Conservation (phyloP, 106 monocot genomes). For the Narthecium ossifragum region DNA sequence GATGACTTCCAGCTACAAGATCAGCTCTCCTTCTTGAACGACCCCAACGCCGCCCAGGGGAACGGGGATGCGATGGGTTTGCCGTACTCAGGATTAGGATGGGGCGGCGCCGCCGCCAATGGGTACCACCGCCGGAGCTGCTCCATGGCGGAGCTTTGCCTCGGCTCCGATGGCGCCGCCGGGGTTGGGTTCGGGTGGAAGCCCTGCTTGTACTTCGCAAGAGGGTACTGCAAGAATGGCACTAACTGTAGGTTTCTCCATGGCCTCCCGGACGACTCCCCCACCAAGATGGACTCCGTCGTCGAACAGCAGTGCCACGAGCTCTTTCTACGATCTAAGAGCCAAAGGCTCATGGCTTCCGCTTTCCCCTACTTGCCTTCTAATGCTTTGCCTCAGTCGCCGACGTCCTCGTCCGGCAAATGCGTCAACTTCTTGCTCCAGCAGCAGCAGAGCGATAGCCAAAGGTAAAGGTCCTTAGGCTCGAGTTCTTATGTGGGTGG, state of each 20-base stretch:
- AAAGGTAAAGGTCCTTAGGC: too few species aligned
- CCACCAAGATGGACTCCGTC: not conserved
- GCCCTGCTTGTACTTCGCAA: constrained; percentile 81
- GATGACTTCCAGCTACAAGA: constrained; percentile 71
- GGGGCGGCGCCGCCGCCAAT: not conserved
- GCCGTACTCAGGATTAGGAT: not conserved
- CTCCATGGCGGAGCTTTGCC: constrained; percentile 52
- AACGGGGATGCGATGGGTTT: too few species aligned
- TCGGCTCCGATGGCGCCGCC: constrained; percentile 26
- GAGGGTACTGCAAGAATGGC: constrained; percentile 92
- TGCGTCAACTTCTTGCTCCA: constrained; percentile 51
- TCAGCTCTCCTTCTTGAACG: constrained; percentile 72
- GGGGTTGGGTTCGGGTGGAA: constrained; percentile 47
- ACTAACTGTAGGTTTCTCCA: constrained; percentile 74
- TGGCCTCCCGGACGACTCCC: constrained; percentile 42
- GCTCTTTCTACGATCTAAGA: constrained; percentile 63
- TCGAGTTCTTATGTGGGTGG: too few species aligned
- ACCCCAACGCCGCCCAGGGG: constrained; percentile 13
- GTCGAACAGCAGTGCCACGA: constrained; percentile 71
- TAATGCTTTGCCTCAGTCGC: constrained; percentile 22
- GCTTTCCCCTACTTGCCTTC: constrained; percentile 53
- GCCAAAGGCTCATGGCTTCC: constrained; percentile 29
- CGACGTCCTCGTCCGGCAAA: constrained; percentile 22
- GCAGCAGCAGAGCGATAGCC: constrained; percentile 42
- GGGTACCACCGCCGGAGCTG: constrained; percentile 9